Evolutionary conservation across 805 yeast species (phyloP).

Genomic region (Candida oleophila): DNA sequence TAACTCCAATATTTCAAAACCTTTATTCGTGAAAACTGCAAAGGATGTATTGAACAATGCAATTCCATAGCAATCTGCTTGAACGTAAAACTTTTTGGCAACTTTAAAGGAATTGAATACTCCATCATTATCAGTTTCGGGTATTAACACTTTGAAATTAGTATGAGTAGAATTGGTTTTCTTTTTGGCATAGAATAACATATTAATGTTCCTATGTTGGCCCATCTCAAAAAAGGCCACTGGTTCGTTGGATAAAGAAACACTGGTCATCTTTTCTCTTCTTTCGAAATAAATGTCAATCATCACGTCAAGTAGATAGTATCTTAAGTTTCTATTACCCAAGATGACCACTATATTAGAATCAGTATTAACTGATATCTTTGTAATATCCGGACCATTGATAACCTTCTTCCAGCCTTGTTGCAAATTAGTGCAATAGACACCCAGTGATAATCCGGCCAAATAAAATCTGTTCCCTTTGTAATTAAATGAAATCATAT

Average conservation of each 20-base stretch:
- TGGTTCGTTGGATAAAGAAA: constrained; percentile 47
- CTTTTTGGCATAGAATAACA: constrained; percentile 56
- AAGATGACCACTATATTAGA: constrained; percentile 57
- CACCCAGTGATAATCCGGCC: constrained; percentile 63
- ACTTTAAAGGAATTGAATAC: constrained; percentile 38
- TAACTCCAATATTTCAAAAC: constrained; percentile 63
- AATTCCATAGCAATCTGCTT: constrained; percentile 58
- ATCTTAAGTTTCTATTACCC: constrained; percentile 57
- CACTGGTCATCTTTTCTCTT: constrained; percentile 42
- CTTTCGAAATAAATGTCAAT: constrained; percentile 54
- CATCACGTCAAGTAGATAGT: constrained; percentile 63
- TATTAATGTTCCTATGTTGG: constrained; percentile 58
- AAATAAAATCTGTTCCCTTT: constrained; percentile 47
- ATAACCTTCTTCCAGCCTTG: constrained; percentile 61
- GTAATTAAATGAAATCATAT: constrained; percentile 46
- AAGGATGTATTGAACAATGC: constrained; percentile 65
- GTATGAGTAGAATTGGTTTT: constrained; percentile 46
- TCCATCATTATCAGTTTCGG: constrained; percentile 55
- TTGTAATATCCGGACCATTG: constrained; percentile 50
- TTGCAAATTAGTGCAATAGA: constrained; percentile 50
- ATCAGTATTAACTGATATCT: constrained; percentile 59
- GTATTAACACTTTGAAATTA: constrained; percentile 57
- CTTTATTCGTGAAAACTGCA: constrained; percentile 64
- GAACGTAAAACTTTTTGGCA: constrained; percentile 46
- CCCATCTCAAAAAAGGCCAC: constrained; percentile 66